A percentile compares a stretch with the other conserved stretches of the same genome.
Evolutionary conservation across 345 rosid species (phyloP).

Genomic region (Excoecaria cochinchinensis): DNA sequence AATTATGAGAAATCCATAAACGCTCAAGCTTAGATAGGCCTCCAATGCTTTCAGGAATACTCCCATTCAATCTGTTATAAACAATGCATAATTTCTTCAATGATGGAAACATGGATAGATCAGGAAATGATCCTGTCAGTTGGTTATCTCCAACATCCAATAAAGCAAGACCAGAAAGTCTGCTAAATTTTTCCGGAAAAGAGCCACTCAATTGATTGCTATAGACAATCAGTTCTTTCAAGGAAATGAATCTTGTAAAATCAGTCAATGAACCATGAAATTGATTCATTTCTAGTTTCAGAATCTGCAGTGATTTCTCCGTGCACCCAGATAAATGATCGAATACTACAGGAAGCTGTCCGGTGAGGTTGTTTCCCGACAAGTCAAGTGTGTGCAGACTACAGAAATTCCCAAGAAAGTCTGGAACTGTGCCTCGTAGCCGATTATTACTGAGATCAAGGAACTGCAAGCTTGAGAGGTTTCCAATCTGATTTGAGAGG

Average conservation of each 20-base stretch:
- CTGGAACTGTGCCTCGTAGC: conserved; percentile 14
- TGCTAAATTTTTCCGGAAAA: not conserved
- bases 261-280: conserved; percentile 24
- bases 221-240: conserved; percentile 14
- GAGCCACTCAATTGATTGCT: conserved; percentile 17
- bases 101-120: conserved; percentile 12
- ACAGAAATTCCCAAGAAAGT: conserved; percentile 18
- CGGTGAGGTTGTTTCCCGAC: conserved; percentile 9
- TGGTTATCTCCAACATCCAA: conserved; percentile 10
- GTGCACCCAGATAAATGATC: conserved; percentile 21
- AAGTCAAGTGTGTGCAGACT: conserved; percentile 16
- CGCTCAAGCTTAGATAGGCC: conserved; percentile 1
- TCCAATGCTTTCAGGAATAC: conserved; percentile 15
- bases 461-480: conserved; percentile 38
- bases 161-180: not conserved
- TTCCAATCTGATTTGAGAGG: conserved; percentile 35
- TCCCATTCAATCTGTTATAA: conserved; percentile 11
- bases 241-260: conserved; percentile 6
- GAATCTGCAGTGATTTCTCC: conserved; percentile 14
- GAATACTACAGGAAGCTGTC: not conserved
- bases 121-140: conserved; percentile 22
- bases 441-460: conserved; percentile 35
- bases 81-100: not conserved
- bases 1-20: conserved; percentile 18
- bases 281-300: conserved; percentile 12